phyloP scores from a whole-genome alignment of 2,329 filamentous ascomycete species.

The Rosellinia necatrix region DNA sequence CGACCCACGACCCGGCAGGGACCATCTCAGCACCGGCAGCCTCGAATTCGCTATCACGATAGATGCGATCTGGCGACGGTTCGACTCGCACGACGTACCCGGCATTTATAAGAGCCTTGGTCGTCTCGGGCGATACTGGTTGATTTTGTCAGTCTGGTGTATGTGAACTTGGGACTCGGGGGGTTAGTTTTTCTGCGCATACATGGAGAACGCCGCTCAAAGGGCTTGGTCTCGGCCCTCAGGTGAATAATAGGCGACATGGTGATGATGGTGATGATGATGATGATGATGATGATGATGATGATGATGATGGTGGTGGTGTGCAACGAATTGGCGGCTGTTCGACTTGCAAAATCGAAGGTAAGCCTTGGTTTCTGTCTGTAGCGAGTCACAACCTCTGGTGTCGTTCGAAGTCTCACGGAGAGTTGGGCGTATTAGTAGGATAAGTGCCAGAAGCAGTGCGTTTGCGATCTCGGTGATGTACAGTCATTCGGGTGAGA shows the following conservation, averaged over 20 bases:
- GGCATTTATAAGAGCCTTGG: conserved; percentile 16
- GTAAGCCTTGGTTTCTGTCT: not conserved
- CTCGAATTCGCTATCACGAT: conserved; percentile 8
- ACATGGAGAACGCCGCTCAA: conserved; percentile 18
- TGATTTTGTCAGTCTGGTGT: conserved; percentile 10
- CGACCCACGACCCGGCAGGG: conserved; percentile 9
- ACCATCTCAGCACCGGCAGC: conserved; percentile 8
- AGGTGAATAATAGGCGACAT: conserved; percentile 14
- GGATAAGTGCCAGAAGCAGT: not conserved
- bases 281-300: no score
- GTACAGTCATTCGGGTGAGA: not conserved
- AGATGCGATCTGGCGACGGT: conserved; percentile 3
- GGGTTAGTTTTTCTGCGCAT: not conserved
- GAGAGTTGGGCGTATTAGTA: not conserved
- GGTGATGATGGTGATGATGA: no score
- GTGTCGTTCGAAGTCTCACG: not conserved
- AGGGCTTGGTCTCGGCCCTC: conserved; percentile 17
- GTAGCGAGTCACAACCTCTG: not conserved
- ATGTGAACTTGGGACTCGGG: conserved; percentile 1
- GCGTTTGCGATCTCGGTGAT: not conserved
- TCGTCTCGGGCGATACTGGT: conserved; percentile 10
- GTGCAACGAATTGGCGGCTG: conserved; percentile 6
- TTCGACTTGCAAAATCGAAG: not conserved
- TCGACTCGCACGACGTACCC: conserved; percentile 12
- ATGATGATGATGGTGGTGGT: no score